A percentile compares a stretch with the other conserved stretches of the same genome.
Conservation (phyloP, 2,329 filamentous ascomycete genomes). For the Onygena corvina region DNA sequence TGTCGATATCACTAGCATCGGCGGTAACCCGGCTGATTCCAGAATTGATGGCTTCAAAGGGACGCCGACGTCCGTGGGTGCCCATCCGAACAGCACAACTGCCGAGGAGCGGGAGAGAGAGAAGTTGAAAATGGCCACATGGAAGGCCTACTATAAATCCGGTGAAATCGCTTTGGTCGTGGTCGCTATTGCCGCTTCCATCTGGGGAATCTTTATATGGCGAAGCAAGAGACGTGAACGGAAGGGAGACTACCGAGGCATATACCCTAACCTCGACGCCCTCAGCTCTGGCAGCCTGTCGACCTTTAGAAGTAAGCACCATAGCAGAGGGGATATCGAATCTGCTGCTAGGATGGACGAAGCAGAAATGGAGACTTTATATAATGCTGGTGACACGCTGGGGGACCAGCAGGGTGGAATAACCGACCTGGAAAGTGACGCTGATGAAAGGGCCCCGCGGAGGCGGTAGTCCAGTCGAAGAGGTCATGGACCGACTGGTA, state of each 20-base stretch:
- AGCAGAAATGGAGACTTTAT: conserved; percentile 1
- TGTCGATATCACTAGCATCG: conserved; percentile 81
- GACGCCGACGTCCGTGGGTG: conserved; percentile 63
- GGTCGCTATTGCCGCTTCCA: conserved; percentile 57
- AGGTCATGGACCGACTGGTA: background rate
- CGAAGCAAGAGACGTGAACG: conserved; percentile 43
- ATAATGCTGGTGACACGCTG: background rate
- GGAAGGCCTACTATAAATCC: conserved; percentile 77
- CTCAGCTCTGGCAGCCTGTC: conserved; percentile 27
- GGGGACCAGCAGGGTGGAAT: background rate
- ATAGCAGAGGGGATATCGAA: conserved; percentile 42
- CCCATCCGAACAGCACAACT: conserved; percentile 55
- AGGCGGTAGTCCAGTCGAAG: background rate
- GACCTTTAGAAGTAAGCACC: conserved; percentile 36
- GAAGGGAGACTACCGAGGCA: conserved; percentile 29
- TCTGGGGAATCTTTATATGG: conserved; percentile 63
- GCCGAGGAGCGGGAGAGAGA: conserved; percentile 57
- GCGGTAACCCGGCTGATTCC: conserved; percentile 65
- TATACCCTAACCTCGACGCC: conserved; percentile 35
- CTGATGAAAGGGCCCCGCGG: background rate
- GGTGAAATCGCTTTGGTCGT: conserved; percentile 76
- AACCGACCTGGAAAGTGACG: background rate
- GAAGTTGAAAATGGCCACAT: conserved; percentile 70
- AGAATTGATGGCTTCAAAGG: conserved; percentile 76
- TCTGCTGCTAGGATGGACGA: background rate